phyloP scores from a whole-genome alignment of 768 basidiomycete species.

The Collybia sp. region DNA sequence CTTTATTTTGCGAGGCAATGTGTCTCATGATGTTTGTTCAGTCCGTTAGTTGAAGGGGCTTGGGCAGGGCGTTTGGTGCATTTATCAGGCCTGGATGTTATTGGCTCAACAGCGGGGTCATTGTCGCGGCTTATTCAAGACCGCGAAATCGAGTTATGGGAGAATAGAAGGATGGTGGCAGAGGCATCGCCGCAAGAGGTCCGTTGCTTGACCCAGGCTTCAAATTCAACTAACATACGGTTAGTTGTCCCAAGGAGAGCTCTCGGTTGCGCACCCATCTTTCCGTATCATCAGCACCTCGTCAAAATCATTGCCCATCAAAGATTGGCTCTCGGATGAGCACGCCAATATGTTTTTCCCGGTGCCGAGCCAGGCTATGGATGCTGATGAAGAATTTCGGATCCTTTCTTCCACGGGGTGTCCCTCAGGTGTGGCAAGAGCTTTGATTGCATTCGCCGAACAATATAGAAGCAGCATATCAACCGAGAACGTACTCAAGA shows the following conservation, averaged over 20 bases:
- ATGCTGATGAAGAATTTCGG: constrained; percentile 39
- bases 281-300: constrained; percentile 61
- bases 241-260: constrained; percentile 28
- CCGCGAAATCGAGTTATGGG: constrained; percentile 63
- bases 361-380: constrained; percentile 58
- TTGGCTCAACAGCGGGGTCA: constrained; percentile 61
- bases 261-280: constrained; percentile 49
- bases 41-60: constrained; percentile 45
- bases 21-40: not conserved
- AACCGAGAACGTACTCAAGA: constrained; percentile 52
- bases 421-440: constrained; percentile 25
- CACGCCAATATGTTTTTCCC: constrained; percentile 71
- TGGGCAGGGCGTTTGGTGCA: constrained; percentile 56
- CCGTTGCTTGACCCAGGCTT: not conserved
- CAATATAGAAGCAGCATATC: constrained; percentile 54
- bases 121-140: constrained; percentile 57
- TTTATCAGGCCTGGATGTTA: constrained; percentile 58
- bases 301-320: constrained; percentile 59
- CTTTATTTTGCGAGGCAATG: not conserved
- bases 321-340: constrained; percentile 65
- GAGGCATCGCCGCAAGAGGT: constrained; percentile 44
- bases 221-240: not conserved
- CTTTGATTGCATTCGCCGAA: constrained; percentile 48
- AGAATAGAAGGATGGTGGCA: constrained; percentile 52
- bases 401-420: constrained; percentile 52